A percentile compares a stretch with the other conserved stretches of the same genome.
Conservation (phyloP, 2,329 filamentous ascomycete genomes). For the Rachicladosporium sp. region DNA sequence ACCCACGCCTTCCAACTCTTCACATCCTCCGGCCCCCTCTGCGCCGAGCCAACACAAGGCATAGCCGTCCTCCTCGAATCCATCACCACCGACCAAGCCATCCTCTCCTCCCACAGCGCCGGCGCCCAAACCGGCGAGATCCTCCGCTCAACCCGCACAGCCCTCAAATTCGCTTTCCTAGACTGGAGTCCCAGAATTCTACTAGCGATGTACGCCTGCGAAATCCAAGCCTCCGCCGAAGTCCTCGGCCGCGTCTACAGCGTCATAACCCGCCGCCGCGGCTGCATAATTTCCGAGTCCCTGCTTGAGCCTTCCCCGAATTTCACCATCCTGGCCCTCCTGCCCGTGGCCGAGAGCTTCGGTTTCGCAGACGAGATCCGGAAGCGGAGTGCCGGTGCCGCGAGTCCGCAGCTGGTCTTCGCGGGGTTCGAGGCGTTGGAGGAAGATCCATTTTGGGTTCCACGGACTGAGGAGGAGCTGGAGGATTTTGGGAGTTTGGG, state of each 20-base stretch:
- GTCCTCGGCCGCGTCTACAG: constrained; percentile 92
- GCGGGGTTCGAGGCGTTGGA: constrained; percentile 85
- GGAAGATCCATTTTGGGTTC: constrained; percentile 96
- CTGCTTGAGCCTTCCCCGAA: constrained; percentile 94
- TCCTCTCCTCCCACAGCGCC: constrained; percentile 52
- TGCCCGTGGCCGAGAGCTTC: constrained; percentile 90
- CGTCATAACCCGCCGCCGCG: constrained; percentile 88
- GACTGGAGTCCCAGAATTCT: constrained; percentile 95
- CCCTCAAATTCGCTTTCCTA: constrained; percentile 74
- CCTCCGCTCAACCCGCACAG: constrained; percentile 75
- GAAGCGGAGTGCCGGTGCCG: constrained; percentile 81
- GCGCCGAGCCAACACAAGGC: constrained; percentile 85
- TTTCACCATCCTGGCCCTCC: constrained; percentile 78
- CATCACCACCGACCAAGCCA: constrained; percentile 39
- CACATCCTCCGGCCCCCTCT: constrained; percentile 77
- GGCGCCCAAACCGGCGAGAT: constrained; percentile 83
- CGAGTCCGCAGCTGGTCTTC: constrained; percentile 86
- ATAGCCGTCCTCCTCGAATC: constrained; percentile 84
- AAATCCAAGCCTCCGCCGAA: constrained; percentile 91
- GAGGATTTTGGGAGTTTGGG: constrained; percentile 92
- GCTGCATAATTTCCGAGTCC: constrained; percentile 75
- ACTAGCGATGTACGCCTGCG: constrained; percentile 94
- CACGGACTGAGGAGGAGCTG: constrained; percentile 87
- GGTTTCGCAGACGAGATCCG: constrained; percentile 95
- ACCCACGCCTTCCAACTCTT: constrained; percentile 89